Conservation (phyloP, 768 basidiomycete genomes). For the Clavaria fumosa region DNA sequence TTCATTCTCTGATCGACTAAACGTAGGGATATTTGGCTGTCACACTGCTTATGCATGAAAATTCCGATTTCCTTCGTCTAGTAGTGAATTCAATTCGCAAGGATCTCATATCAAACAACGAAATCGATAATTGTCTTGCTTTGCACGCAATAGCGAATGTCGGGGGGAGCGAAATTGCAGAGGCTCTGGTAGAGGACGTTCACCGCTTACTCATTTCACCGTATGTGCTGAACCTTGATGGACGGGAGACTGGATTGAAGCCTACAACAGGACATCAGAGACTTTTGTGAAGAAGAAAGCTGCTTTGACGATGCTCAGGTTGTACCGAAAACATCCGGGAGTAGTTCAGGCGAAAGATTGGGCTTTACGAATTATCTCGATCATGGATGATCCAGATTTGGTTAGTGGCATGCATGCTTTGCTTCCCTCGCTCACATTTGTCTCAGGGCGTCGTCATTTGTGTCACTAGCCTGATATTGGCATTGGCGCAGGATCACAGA, state of each 20-base stretch:
- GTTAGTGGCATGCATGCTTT: constrained; percentile 23
- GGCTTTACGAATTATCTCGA: constrained; percentile 86
- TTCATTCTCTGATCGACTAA: constrained; percentile 7
- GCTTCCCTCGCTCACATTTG: constrained; percentile 5
- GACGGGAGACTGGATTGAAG: too few species aligned
- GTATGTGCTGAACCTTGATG: constrained; percentile 39
- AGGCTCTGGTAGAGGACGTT: constrained; percentile 84
- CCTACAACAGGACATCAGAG: constrained; percentile 63
- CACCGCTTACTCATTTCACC: constrained; percentile 90
- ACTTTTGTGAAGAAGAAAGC: constrained; percentile 98
- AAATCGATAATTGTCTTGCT: constrained; percentile 91
- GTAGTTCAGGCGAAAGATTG: constrained; percentile 90
- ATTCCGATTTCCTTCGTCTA: constrained; percentile 89
- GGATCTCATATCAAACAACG: constrained; percentile 87
- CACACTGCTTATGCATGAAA: constrained; percentile 96
- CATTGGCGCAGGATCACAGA: constrained; percentile 85
- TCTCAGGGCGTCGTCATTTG: constrained; percentile 84
- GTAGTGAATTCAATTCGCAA: constrained; percentile 98
- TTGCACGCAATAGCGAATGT: constrained; percentile 97
- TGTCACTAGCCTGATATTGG: constrained; percentile 85
- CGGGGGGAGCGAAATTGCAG: constrained; percentile 96
- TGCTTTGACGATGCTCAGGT: constrained; percentile 76
- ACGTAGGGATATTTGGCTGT: constrained; percentile 90
- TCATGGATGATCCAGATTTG: constrained; percentile 90
- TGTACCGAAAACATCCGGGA: constrained; percentile 93